Conservation (phyloP, 331 rosid genomes). For the Quercus tomentella region DNA sequence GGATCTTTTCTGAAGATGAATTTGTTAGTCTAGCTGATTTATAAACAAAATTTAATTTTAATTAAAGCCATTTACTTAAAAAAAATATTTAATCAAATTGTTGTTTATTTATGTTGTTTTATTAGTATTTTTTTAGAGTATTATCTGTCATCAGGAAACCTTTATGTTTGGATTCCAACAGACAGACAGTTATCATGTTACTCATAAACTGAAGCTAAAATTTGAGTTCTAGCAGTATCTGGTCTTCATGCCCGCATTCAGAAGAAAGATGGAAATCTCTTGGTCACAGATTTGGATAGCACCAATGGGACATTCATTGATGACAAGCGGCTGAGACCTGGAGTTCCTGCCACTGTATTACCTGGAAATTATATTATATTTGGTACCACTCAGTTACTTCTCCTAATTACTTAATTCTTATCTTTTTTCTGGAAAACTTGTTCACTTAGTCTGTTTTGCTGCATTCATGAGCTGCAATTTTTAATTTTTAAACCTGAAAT, state of each 20-base stretch:
- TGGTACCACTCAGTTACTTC: slow-evolving; percentile 45
- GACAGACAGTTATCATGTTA: background rate
- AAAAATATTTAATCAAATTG: no score
- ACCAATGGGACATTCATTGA: slow-evolving; percentile 86
- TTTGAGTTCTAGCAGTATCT: slow-evolving; percentile 41
- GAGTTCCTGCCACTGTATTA: slow-evolving; percentile 50
- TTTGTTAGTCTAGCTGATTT: background rate
- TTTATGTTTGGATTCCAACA: background rate
- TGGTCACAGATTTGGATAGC: slow-evolving; percentile 87
- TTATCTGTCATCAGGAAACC: no score
- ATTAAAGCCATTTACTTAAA: no score
- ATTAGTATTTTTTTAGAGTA: no score
- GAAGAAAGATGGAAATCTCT: slow-evolving; percentile 57
- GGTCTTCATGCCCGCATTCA: slow-evolving; percentile 73
- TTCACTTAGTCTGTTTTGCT: background rate
- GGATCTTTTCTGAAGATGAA: background rate
- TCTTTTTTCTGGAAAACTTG: background rate
- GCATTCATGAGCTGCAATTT: background rate
- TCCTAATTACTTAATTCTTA: background rate
- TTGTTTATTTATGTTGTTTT: no score
- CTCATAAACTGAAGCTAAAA: background rate
- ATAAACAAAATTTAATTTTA: no score
- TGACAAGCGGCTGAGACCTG: slow-evolving; percentile 68
- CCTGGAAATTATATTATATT: slow-evolving; percentile 66
- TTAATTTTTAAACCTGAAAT: background rate